Percentiles rank a stretch among this genome's conserved stretches.
Evolutionary conservation across 768 basidiomycete species (phyloP).

Genomic region (Tephrocybe sp.): DNA sequence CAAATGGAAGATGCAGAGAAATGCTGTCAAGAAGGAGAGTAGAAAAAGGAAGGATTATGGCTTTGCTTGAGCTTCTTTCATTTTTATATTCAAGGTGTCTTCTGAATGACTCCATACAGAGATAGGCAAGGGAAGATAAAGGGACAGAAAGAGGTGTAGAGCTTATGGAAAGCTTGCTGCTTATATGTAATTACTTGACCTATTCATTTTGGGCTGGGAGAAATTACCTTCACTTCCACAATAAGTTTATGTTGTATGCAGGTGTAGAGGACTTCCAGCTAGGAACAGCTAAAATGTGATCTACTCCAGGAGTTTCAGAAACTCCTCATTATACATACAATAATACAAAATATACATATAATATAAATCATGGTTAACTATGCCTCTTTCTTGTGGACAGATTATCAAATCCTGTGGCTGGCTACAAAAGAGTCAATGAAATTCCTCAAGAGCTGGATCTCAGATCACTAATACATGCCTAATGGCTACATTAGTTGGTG

Average conservation of each 20-base stretch:
- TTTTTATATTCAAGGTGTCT: not conserved
- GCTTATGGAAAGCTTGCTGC: too few relatives aligned
- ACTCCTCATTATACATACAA: too few relatives aligned
- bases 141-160: conserved; percentile 16
- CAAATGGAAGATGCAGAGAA: conserved; percentile 68
- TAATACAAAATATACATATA: too few relatives aligned
- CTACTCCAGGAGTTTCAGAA: too few relatives aligned
- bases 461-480: conserved; percentile 57
- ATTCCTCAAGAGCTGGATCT: not conserved
- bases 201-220: not conserved
- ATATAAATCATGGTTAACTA: conserved; percentile 69
- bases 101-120: conserved; percentile 2
- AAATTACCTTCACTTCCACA: too few relatives aligned
- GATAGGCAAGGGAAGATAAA: conserved; percentile 20
- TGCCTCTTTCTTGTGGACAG: conserved; percentile 65
- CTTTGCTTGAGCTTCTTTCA: conserved; percentile 56
- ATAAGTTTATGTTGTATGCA: too few relatives aligned
- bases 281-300: too few relatives aligned
- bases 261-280: too few relatives aligned
- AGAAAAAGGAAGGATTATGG: conserved; percentile 71
- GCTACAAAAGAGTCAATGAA: conserved; percentile 29
- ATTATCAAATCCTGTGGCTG: conserved; percentile 80
- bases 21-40: conserved; percentile 79
- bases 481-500: conserved; percentile 48
- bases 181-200: not conserved